Conservation (phyloP, 345 rosid genomes). For the Theobroma cacao region DNA sequence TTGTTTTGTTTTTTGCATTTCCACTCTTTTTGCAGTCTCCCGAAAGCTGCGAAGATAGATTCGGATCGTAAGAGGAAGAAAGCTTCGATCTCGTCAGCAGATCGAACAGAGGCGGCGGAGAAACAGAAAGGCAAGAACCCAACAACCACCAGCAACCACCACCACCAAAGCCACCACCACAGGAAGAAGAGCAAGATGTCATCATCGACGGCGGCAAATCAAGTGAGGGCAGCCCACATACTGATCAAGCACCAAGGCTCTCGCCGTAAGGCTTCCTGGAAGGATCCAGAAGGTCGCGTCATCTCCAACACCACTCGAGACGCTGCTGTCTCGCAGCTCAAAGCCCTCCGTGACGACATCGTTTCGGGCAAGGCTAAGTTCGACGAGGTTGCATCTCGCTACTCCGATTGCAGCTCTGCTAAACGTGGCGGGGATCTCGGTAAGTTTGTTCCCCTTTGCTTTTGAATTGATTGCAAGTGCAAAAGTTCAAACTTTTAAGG, state of each 20-base stretch:
- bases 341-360: slow-evolving; percentile 70
- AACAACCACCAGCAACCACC: background rate
- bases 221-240: slow-evolving; percentile 87
- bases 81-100: slow-evolving; percentile 37
- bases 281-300: slow-evolving; percentile 88
- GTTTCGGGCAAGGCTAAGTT: slow-evolving; percentile 75
- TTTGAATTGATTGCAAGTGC: background rate
- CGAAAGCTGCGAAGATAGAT: slow-evolving; percentile 43
- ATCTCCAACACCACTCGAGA: slow-evolving; percentile 68
- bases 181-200: slow-evolving; percentile 36
- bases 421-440: slow-evolving; percentile 98
- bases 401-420: slow-evolving; percentile 95
- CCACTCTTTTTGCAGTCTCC: background rate
- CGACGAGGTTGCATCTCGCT: slow-evolving; percentile 68
- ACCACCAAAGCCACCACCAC: slow-evolving; percentile 24
- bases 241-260: slow-evolving; percentile 95
- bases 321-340: slow-evolving; percentile 69
- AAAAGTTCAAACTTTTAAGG: background rate
- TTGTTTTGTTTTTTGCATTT: too few species aligned
- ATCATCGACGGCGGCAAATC: slow-evolving; percentile 37
- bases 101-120: slow-evolving; percentile 34
- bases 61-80: slow-evolving; percentile 58
- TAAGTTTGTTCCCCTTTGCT: slow-evolving; percentile 25
- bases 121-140: slow-evolving; percentile 23
- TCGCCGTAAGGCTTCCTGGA: slow-evolving; percentile 92